These are phyloP conservation scores for Earliella scabrosa DNA, from an alignment of 1,284 basidiomycete genomes.

Conservation along the genomic window DNA sequence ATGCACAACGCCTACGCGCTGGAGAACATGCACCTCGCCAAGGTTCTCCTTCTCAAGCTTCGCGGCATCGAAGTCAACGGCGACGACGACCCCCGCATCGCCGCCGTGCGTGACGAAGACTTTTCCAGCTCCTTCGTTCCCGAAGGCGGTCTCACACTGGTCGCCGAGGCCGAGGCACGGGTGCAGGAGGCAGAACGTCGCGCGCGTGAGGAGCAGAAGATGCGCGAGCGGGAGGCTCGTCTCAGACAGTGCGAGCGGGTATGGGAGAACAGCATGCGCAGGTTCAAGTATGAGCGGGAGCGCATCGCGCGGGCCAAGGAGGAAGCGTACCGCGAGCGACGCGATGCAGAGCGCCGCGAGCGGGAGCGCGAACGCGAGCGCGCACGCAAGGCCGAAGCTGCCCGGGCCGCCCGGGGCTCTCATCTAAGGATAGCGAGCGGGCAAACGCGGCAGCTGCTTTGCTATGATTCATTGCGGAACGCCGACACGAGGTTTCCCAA, in stretches of 20 bases:
- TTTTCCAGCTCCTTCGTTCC: conserved; percentile 65
- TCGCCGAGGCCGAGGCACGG: conserved; percentile 42
- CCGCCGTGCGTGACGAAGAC: conserved; percentile 65
- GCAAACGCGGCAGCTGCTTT: conserved; percentile 31
- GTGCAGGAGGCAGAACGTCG: conserved; percentile 33
- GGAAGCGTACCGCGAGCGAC: conserved; percentile 36
- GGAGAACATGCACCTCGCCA: conserved; percentile 67
- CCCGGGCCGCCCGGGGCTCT: conserved; percentile 33
- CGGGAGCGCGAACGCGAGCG: conserved; percentile 37
- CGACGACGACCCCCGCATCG: conserved; percentile 65
- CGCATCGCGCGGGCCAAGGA: conserved; percentile 42
- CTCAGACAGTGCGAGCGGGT: conserved; percentile 51
- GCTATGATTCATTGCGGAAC: conserved; percentile 31
- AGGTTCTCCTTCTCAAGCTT: conserved; percentile 61
- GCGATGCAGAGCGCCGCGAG: conserved; percentile 33
- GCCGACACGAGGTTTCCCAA: conserved; percentile 25
- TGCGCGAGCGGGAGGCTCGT: conserved; percentile 44
- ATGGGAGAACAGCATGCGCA: conserved; percentile 54
- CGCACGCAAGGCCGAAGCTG: conserved; percentile 33
- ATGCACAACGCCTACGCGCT: conserved; percentile 67
- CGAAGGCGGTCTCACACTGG: conserved; percentile 52
- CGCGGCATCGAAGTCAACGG: conserved; percentile 61
- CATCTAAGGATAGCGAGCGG: conserved; percentile 29
- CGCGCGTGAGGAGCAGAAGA: conserved; percentile 44
- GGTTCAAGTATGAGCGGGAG: conserved; percentile 46